These are phyloP conservation scores for Fusarium sp. DNA, from an alignment of 2,329 filamentous ascomycete genomes.

Conservation along the genomic window DNA sequence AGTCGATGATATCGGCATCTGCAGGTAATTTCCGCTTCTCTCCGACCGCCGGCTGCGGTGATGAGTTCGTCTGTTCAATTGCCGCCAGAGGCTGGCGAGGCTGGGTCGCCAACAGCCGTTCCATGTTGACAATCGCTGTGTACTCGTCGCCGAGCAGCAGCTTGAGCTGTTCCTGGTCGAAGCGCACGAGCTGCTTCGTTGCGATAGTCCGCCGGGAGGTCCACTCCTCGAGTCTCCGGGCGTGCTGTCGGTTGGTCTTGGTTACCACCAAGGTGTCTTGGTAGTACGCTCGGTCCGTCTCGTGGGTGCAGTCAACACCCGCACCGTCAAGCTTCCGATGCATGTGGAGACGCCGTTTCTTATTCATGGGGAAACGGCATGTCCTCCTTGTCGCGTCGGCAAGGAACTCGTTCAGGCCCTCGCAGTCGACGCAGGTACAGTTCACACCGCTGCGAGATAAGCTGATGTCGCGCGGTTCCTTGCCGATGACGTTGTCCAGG, in stretches of 20 bases:
- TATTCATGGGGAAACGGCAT: too few species aligned
- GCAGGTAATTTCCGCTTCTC: constrained; percentile 18
- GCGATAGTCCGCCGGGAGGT: not conserved
- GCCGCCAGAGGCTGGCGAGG: not conserved
- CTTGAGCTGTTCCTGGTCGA: constrained; percentile 10
- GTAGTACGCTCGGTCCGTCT: constrained; percentile 31
- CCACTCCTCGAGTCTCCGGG: not conserved
- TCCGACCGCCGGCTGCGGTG: not conserved
- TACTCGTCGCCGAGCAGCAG: constrained; percentile 16
- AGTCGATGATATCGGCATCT: constrained; percentile 16
- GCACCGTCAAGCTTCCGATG: constrained; percentile 29
- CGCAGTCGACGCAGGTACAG: constrained; percentile 49
- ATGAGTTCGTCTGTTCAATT: not conserved
- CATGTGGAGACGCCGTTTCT: constrained; percentile 43
- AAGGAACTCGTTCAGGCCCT: constrained; percentile 48
- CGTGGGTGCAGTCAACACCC: constrained; percentile 41
- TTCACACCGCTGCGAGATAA: constrained; percentile 13
- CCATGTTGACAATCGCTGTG: constrained; percentile 11
- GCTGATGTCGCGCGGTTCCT: constrained; percentile 24
- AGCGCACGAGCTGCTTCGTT: not conserved
- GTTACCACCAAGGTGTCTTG: constrained; percentile 45
- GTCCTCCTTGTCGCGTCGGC: too few species aligned
- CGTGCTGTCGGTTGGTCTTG: constrained; percentile 32
- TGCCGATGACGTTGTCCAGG: constrained; percentile 41
- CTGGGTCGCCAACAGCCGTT: not conserved